Evolutionary conservation across 2,329 filamentous ascomycete genomes (phyloP).

Genomic region (Hymenoscyphus fructigenus): DNA sequence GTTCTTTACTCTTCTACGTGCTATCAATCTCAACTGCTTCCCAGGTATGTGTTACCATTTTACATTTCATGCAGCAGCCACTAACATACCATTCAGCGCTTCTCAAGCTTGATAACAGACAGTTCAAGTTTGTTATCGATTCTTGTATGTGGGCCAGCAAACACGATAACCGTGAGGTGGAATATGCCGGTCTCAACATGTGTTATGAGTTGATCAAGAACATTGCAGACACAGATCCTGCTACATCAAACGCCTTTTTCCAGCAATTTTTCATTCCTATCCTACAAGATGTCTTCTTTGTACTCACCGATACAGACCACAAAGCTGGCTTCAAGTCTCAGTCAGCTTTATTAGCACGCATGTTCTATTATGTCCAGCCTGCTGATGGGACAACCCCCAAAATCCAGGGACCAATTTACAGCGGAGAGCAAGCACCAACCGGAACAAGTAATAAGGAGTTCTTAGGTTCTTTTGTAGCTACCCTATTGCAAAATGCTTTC

Average conservation of each 20-base stretch:
- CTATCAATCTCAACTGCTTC: conserved; percentile 98
- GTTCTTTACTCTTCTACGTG: conserved; percentile 94
- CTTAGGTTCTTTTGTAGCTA: conserved; percentile 81
- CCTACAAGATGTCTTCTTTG: conserved; percentile 96
- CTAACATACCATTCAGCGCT: conserved; percentile 53
- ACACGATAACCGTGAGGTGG: conserved; percentile 97
- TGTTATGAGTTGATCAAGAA: conserved; percentile 96
- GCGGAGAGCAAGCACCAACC: conserved; percentile 73
- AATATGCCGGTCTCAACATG: conserved; percentile 96
- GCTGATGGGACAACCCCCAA: conserved; percentile 70
- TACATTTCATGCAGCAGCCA: neutral
- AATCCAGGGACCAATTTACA: conserved; percentile 90
- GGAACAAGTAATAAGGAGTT: conserved; percentile 92
- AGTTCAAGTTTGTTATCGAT: conserved; percentile 99
- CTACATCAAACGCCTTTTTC: conserved; percentile 93
- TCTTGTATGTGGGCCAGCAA: conserved; percentile 99
- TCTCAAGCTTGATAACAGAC: conserved; percentile 88
- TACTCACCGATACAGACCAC: conserved; percentile 95
- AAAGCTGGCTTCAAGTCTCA: conserved; percentile 99
- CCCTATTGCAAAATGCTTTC: conserved; percentile 84
- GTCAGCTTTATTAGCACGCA: conserved; percentile 86
- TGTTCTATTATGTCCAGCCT: conserved; percentile 92
- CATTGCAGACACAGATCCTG: conserved; percentile 85
- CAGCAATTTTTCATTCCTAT: conserved; percentile 96
- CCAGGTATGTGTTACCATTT: conserved; percentile 51